These are phyloP conservation scores for Raffaelea ambrosiae DNA, from an alignment of 2,329 filamentous ascomycete species.

Conservation along the genomic window DNA sequence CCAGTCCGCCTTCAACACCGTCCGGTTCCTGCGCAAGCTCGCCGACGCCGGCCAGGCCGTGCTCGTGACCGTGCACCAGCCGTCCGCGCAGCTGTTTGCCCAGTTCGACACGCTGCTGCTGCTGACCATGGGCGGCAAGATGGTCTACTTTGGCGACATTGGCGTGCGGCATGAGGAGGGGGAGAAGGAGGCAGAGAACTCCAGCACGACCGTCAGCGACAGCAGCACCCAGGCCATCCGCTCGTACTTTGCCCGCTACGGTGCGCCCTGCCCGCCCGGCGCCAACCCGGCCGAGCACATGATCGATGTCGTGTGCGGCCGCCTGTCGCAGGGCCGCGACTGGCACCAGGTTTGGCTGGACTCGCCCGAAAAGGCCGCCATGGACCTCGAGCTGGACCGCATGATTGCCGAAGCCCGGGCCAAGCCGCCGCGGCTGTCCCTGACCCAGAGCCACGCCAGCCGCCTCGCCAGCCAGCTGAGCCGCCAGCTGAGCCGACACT, in stretches of 20 bases:
- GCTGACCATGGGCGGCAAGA: conserved; percentile 56
- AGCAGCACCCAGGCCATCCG: conserved; percentile 34
- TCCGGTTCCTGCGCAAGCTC: conserved; percentile 60
- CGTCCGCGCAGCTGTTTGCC: conserved; percentile 56
- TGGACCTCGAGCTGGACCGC: conserved; percentile 57
- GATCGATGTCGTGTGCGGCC: conserved; percentile 51
- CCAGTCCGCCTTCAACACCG: conserved; percentile 56
- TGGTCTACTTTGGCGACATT: conserved; percentile 58
- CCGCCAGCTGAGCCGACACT: no score
- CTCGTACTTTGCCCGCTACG: conserved; percentile 60
- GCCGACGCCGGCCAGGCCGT: conserved; percentile 59
- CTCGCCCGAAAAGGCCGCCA: conserved; percentile 37
- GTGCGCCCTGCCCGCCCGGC: conserved; percentile 51
- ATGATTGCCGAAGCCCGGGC: conserved; percentile 34
- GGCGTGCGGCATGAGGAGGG: no score
- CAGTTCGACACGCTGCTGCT: conserved; percentile 59
- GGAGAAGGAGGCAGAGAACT: not conserved
- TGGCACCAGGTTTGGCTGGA: conserved; percentile 27
- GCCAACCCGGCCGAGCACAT: conserved; percentile 68
- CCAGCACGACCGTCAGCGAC: not conserved
- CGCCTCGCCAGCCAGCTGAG: no score
- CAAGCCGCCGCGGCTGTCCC: no score
- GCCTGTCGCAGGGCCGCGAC: conserved; percentile 33
- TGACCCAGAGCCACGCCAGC: no score
- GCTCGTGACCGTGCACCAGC: conserved; percentile 63